Evolutionary conservation across 2,329 filamentous ascomycete genomes (phyloP), one percentile per base, ranked within the genome.

Genomic region (Ascochyta clinopodiicola): DNA sequence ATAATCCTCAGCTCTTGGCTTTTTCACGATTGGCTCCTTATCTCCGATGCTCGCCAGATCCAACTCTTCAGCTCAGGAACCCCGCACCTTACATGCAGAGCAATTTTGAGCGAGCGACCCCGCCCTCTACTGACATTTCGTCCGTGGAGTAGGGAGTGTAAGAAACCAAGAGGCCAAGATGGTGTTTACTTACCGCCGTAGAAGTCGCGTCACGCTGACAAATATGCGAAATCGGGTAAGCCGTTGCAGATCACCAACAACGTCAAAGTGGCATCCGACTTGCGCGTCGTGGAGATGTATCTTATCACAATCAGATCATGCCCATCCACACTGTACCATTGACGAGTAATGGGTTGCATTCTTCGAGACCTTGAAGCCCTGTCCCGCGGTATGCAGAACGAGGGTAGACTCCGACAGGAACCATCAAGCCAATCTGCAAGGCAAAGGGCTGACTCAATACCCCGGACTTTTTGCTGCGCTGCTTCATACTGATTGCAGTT

Each of bases 121-220:
- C 9, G 10, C 17, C 17, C 37, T 17, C 6, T 29, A 37, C 37
- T 53, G n/a, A 48, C 27, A n/a, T 15, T 12, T 6, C 25, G 9
- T 5, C 12, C 12, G 10, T 17, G 13, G 17, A 36, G 10, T 7
- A 12, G 15, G 32, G n/a, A n/a, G 0, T 32, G 24, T 10, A 2
- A 2, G 22, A 8, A 31, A 31, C 4, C 4, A 25, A 25, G 38
- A 34, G 17, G 44, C 39, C 44, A 48, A 39, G 51, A 39, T 29
- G 51, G 44, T 6, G 15, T 38, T 44, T 44, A n/a, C 44, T 53
- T 43, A 42, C 29, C 36, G 4, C 42, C 24, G 32, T 34, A 7
- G 15, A 22, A 12, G 13, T 39, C 37, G 19, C 35, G 19, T 24
- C 22, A 15, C 19, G 51, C 44, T 54, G 39, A 54, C 38, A 54